Conservation (phyloP, 192 early-diverging fungal genomes). For the Coemansia sp. region DNA sequence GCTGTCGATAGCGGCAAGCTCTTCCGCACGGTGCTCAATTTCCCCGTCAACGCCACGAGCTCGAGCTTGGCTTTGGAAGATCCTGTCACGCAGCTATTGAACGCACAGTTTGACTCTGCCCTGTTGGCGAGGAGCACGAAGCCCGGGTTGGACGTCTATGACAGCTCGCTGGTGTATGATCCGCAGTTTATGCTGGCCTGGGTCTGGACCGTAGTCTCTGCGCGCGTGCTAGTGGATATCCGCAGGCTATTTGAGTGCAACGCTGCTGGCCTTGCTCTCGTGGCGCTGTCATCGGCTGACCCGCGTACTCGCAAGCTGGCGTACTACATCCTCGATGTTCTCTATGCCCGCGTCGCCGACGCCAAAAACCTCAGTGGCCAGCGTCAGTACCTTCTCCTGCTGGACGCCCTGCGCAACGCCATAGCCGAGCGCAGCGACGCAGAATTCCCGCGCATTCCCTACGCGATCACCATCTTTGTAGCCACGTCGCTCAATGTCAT, state of each 20-base stretch:
- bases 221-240: constrained; percentile 9
- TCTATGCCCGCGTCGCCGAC: constrained; percentile 16
- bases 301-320: constrained; percentile 36
- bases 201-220: constrained; percentile 39
- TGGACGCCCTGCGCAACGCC: constrained; percentile 50
- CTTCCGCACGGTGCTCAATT: constrained; percentile 37
- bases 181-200: constrained; percentile 40
- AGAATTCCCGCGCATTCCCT: constrained; percentile 36
- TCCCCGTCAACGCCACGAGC: constrained; percentile 9
- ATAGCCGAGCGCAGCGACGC: constrained; percentile 14
- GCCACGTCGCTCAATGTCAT: constrained; percentile 33
- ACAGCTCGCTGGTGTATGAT: constrained; percentile 25
- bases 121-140: background rate
- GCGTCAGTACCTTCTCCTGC: constrained; percentile 29
- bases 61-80: background rate
- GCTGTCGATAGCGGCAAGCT: constrained; percentile 25
- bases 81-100: constrained; percentile 4
- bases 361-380: constrained; percentile 20
- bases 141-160: background rate
- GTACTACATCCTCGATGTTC: constrained; percentile 35
- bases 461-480: constrained; percentile 33
- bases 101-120: background rate
- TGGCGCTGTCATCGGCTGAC: constrained; percentile 40
- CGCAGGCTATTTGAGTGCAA: constrained; percentile 40
- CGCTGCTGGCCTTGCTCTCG: constrained; percentile 35